Evolutionary conservation across 208 protist genomes (phyloP).

Genomic region (Naegleria gruberi): DNA sequence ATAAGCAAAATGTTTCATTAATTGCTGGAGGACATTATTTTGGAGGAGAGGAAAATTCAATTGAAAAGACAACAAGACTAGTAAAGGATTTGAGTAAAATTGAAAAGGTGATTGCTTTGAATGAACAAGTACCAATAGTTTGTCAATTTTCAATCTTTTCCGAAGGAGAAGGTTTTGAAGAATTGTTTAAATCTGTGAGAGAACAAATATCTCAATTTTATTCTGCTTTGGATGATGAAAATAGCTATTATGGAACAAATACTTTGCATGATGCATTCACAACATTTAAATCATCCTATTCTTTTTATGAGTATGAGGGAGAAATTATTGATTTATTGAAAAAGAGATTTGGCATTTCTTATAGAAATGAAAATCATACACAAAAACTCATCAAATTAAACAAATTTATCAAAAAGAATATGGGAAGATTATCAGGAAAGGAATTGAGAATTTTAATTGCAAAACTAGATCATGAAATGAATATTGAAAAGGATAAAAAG

Average conservation of each 20-base stretch:
- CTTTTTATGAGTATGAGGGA: background rate
- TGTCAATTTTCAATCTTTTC: background rate
- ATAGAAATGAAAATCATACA: background rate
- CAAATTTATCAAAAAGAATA: background rate
- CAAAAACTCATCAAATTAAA: background rate
- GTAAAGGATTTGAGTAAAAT: background rate
- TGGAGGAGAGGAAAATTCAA: too few relatives aligned
- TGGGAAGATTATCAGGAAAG: background rate
- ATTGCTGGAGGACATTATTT: too few relatives aligned
- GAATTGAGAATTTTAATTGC: background rate
- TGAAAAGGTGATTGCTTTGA: background rate
- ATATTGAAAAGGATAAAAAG: background rate
- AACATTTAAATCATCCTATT: background rate
- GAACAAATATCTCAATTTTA: background rate
- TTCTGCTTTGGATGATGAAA: background rate
- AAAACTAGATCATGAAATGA: background rate
- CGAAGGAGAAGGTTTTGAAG: background rate
- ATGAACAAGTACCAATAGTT: background rate
- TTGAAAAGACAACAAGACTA: background rate
- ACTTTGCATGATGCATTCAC: background rate
- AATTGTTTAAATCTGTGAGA: background rate
- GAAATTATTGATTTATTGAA: constrained; percentile 1
- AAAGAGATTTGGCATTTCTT: background rate
- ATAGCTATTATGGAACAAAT: background rate
- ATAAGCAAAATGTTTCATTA: too few relatives aligned